Evolutionary conservation across 805 yeast genomes (phyloP).

Genomic region (Cyberlindnera japonica): DNA sequence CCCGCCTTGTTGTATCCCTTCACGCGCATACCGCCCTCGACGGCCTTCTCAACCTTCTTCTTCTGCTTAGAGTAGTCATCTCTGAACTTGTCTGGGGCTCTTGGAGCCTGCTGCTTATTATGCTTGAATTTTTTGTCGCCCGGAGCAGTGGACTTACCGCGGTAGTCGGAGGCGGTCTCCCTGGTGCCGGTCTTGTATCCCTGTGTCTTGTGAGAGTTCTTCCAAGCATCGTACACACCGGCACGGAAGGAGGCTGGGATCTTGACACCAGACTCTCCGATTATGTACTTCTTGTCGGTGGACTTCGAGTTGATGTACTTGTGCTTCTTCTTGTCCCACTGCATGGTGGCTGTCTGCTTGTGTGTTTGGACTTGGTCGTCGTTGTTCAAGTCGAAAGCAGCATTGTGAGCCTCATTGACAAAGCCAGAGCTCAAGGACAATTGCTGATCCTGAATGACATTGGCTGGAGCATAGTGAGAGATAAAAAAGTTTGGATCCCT

Average conservation of each 20-base stretch:
- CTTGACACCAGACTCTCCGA: slow-evolving; percentile 91
- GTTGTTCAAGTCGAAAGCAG: slow-evolving; percentile 81
- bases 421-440: slow-evolving; percentile 56
- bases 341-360: slow-evolving; percentile 63
- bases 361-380: slow-evolving; percentile 68
- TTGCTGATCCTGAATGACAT: slow-evolving; percentile 80
- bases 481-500: slow-evolving; percentile 78
- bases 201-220: slow-evolving; percentile 57
- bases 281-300: slow-evolving; percentile 78
- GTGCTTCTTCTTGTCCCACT: slow-evolving; percentile 93
- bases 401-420: slow-evolving; percentile 77
- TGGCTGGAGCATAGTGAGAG: slow-evolving; percentile 84
- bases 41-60: slow-evolving; percentile 76
- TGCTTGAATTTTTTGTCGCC: slow-evolving; percentile 65
- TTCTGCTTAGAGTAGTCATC: slow-evolving; percentile 82
- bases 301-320: slow-evolving; percentile 81
- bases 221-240: slow-evolving; percentile 94
- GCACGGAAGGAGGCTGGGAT: slow-evolving; percentile 89
- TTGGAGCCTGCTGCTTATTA: slow-evolving; percentile 73
- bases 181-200: slow-evolving; percentile 52
- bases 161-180: slow-evolving; percentile 36
- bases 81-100: slow-evolving; percentile 83
- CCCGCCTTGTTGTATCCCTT: slow-evolving; percentile 50
- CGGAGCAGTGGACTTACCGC: slow-evolving; percentile 23
- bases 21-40: slow-evolving; percentile 67